Percentiles rank a stretch among this genome's conserved stretches.
Conservation (phyloP, 163 green algal species). For the Chloromonas sp. region DNA sequence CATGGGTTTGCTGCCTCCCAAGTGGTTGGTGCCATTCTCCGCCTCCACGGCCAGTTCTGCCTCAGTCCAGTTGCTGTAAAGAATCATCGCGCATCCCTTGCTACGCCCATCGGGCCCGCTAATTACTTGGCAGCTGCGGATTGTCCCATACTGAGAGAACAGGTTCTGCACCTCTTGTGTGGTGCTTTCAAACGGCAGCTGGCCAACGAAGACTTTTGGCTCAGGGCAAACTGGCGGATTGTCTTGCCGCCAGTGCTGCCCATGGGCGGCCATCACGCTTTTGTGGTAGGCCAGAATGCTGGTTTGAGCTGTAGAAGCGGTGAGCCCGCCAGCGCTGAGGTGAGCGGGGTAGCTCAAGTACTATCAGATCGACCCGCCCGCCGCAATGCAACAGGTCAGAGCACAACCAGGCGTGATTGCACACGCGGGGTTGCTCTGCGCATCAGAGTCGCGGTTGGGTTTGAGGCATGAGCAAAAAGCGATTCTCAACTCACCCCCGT, state of each 20-base stretch:
- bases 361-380: no score
- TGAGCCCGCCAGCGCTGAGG: no score
- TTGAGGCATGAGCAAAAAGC: no score
- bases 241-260: not conserved
- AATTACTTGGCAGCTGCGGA: slow-evolving; percentile 54
- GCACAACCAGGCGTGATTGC: no score
- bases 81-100: slow-evolving; percentile 67
- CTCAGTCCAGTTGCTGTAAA: slow-evolving; percentile 51
- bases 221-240: not conserved
- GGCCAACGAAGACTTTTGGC: slow-evolving; percentile 38
- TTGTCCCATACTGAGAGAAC: slow-evolving; percentile 56
- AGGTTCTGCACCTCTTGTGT: slow-evolving; percentile 56
- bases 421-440: no score
- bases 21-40: slow-evolving; percentile 60
- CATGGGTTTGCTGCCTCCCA: slow-evolving; percentile 56
- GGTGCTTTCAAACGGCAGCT: slow-evolving; percentile 45
- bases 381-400: no score
- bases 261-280: no score
- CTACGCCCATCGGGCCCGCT: slow-evolving; percentile 51
- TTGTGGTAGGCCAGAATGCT: no score
- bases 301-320: no score
- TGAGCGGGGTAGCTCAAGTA: no score
- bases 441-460: no score
- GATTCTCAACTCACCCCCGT: no score
- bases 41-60: slow-evolving; percentile 65